Evolutionary conservation across 1,284 basidiomycete genomes (phyloP).

Genomic region (Rhodotorula sp.): DNA sequence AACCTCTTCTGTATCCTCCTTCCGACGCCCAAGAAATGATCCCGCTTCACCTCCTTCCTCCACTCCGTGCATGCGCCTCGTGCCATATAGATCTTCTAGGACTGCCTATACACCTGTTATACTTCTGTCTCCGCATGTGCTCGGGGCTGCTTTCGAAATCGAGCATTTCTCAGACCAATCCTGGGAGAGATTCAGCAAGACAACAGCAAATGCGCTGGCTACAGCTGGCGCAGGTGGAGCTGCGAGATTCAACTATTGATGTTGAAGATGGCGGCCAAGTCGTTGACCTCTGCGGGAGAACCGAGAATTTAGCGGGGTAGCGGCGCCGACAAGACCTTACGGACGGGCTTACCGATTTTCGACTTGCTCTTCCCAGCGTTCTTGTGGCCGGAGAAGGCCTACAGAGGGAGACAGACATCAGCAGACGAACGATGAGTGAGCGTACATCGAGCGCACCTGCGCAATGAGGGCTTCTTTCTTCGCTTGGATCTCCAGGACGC

Average conservation of each 20-base stretch:
- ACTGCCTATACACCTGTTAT: too few relatives aligned
- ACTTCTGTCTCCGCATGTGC: too few relatives aligned
- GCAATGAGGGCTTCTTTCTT: conserved; percentile 44
- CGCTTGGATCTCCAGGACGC: conserved; percentile 44
- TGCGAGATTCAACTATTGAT: not conserved
- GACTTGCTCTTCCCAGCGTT: conserved; percentile 11
- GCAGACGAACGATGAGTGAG: not conserved
- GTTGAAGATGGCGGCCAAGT: not conserved
- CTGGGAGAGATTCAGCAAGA: too few relatives aligned
- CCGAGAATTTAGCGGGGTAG: not conserved
- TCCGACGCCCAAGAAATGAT: conserved; percentile 9
- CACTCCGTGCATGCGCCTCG: too few relatives aligned
- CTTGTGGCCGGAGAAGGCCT: conserved; percentile 41
- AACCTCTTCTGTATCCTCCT: conserved; percentile 14
- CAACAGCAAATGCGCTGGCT: too few relatives aligned
- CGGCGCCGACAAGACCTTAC: too few relatives aligned
- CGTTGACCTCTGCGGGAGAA: not conserved
- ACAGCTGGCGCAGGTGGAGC: too few relatives aligned
- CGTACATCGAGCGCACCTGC: conserved; percentile 13
- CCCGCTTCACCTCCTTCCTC: too few relatives aligned
- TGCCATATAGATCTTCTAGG: too few relatives aligned
- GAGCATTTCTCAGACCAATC: too few relatives aligned
- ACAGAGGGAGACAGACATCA: not conserved
- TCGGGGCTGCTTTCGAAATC: too few relatives aligned
- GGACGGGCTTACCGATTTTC: conserved; percentile 29